Evolutionary conservation across 2,329 filamentous ascomycete species (phyloP).

Genomic region (Venturia aucupariae): DNA sequence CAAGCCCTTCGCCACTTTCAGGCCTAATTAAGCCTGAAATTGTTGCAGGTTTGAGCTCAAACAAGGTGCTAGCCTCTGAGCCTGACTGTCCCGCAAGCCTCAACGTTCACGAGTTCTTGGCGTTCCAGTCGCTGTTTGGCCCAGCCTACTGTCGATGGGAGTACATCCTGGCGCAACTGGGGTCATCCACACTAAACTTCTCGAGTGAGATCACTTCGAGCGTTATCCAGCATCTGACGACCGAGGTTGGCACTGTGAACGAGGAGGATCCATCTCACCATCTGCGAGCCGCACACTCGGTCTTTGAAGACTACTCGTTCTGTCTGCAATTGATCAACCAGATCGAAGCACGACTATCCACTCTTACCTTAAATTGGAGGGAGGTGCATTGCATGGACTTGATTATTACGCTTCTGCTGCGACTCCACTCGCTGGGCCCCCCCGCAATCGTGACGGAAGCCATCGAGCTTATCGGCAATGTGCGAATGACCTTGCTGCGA

Average conservation of each 20-base stretch:
- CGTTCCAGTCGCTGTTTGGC: constrained; percentile 40
- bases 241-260: constrained; percentile 46
- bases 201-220: constrained; percentile 42
- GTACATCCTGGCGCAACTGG: constrained; percentile 42
- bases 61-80: constrained; percentile 44
- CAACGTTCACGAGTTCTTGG: constrained; percentile 44
- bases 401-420: constrained; percentile 43
- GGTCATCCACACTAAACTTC: constrained; percentile 50
- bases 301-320: constrained; percentile 44
- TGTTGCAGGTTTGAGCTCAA: constrained; percentile 46
- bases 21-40: constrained; percentile 14
- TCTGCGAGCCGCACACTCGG: constrained; percentile 39
- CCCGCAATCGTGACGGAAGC: neutral
- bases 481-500: too few species aligned
- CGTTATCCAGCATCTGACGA: constrained; percentile 43
- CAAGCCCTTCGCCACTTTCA: neutral
- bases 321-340: constrained; percentile 40
- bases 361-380: constrained; percentile 48
- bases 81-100: constrained; percentile 38
- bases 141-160: constrained; percentile 41
- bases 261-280: constrained; percentile 18
- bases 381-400: constrained; percentile 51
- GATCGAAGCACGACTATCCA: constrained; percentile 36
- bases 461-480: too few species aligned
- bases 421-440: constrained; percentile 18